Evolutionary conservation across 2,329 filamentous ascomycete genomes (phyloP), one percentile per base, ranked within the genome.

Genomic region (Colletotrichum aenigma): DNA sequence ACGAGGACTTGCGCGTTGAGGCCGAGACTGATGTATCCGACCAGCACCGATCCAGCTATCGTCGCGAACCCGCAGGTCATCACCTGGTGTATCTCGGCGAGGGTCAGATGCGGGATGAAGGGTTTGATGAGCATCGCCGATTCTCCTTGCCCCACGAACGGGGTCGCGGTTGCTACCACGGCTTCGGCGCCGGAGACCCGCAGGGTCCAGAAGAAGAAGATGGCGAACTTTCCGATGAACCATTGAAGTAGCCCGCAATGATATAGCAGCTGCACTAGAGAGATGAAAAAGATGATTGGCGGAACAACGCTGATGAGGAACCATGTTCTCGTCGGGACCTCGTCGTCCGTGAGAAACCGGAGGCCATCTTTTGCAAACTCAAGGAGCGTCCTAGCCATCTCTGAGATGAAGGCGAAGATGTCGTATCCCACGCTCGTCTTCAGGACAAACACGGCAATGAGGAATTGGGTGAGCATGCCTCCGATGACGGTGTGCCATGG

Each of bases 111-210:
- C 4, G 92, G 86, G 64, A 95, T 90, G 83, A 94, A 95, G 0
- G 93, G 93, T 76, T 91, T 91, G 84, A 95, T 94, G 80, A 95
- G 86, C 92, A 95, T 94, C 60, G 93, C 93, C 21, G 92, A 94
- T 87, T 95, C 93, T 78, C 94, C 93, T 83, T 95, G 93, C n/a
- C 94, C 94, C 79, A 95, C 94, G 84, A 95, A 95, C 2, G 94
- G 94, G 15, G 93, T 94, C 6, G 93, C 93, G 43, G 93, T 92
- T 68, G 94, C 94, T 65, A 95, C 94, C 30, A 95, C 93, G 9
- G 93, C 93, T 82, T 95, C 94, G 36, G 93, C 93, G 77, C 94
- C 94, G 16, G 93, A 95, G 12, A 95, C 93, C 24, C 90, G 88
- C 88, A 95, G 93, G 56, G 87, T 88, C 92, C 93, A 95, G 89